A percentile compares a stretch with the other conserved stretches of the same genome.
Conservation (phyloP, 139 green algal genomes). For the Pleodorina starrii region DNA sequence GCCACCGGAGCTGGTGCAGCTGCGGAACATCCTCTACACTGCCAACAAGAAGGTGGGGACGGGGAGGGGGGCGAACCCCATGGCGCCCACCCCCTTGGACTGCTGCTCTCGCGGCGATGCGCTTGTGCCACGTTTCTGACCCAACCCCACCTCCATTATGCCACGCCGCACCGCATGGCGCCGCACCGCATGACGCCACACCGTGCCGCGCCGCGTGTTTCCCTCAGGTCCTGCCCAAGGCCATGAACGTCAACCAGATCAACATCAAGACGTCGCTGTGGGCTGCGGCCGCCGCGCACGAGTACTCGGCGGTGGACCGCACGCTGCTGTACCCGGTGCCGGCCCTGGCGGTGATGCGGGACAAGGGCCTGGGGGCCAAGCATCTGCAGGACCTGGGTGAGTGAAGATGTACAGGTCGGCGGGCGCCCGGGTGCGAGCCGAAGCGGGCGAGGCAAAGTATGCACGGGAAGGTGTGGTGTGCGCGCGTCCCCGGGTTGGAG, state of each 20-base stretch:
- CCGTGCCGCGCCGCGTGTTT: too few relatives aligned
- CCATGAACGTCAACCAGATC: constrained; percentile 56
- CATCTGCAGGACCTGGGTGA: constrained; percentile 14
- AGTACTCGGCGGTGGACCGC: constrained; percentile 17
- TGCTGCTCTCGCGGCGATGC: too few relatives aligned
- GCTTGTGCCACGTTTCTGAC: too few relatives aligned
- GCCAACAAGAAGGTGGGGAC: constrained; percentile 59
- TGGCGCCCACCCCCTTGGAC: too few relatives aligned
- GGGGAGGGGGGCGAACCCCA: too few relatives aligned
- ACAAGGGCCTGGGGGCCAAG: neutral
- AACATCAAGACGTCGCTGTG: constrained; percentile 47
- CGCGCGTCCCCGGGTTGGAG: too few relatives aligned
- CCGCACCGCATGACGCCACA: too few relatives aligned
- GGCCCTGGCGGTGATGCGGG: constrained; percentile 26
- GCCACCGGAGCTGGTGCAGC: neutral
- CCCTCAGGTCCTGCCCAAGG: constrained; percentile 51
- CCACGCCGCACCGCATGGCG: too few relatives aligned
- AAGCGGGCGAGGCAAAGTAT: neutral
- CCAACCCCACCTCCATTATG: too few relatives aligned
- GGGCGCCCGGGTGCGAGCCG: neutral
- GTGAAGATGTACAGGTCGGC: neutral
- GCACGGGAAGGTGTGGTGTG: too few relatives aligned
- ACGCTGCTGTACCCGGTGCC: neutral
- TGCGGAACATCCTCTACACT: constrained; percentile 44
- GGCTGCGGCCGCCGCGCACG: constrained; percentile 33